These are phyloP conservation scores for Psidium guajava DNA, from an alignment of 345 rosid species.

Conservation along the genomic window DNA sequence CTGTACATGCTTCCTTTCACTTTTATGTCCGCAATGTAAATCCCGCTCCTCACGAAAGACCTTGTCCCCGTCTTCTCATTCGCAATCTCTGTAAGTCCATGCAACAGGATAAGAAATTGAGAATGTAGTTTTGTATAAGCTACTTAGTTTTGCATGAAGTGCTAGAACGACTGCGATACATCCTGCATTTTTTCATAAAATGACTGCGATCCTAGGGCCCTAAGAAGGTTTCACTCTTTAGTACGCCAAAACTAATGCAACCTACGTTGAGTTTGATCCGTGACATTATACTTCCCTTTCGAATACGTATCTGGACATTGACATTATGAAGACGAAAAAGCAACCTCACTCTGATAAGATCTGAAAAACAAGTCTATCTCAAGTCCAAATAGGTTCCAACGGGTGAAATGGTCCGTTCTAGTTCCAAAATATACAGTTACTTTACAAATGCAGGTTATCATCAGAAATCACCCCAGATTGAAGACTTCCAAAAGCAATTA, in stretches of 20 bases:
- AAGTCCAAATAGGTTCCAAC: background rate
- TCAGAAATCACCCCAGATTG: background rate
- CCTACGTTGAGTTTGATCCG: background rate
- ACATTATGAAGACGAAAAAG: background rate
- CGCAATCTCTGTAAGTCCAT: conserved; percentile 28
- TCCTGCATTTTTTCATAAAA: background rate
- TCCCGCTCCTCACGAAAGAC: conserved; percentile 53
- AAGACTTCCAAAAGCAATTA: background rate
- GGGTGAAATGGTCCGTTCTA: background rate
- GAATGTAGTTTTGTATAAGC: background rate
- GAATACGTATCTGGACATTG: background rate
- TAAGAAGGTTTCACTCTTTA: background rate
- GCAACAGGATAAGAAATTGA: background rate
- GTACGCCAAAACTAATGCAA: background rate
- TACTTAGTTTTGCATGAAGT: background rate
- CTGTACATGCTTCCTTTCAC: conserved; percentile 46
- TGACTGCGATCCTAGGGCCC: background rate
- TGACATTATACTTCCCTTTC: background rate
- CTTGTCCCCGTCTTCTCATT: conserved; percentile 69
- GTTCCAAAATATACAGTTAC: background rate
- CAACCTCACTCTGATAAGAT: background rate
- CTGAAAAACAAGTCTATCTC: background rate
- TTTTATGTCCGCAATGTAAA: conserved; percentile 57
- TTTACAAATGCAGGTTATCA: background rate
- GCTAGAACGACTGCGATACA: background rate